Conservation (phyloP, 306 rosid species). For the Quercus aquifolioides region DNA sequence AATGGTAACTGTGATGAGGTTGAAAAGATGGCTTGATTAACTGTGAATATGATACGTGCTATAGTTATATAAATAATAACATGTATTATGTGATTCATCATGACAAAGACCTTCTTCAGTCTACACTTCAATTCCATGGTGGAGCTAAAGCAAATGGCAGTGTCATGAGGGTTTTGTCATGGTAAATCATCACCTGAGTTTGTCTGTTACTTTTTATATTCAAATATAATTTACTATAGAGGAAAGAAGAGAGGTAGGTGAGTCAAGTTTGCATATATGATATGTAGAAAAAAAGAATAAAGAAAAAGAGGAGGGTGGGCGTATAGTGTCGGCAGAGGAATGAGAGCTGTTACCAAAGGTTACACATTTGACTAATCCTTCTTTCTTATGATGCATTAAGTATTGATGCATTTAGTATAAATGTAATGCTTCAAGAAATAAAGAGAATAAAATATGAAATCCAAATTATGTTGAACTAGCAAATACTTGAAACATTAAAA, state of each 20-base stretch:
- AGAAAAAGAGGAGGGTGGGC: no score
- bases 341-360: background rate
- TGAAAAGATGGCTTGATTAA: conserved; percentile 27
- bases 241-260: background rate
- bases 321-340: background rate
- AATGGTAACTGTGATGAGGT: background rate
- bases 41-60: conserved; percentile 1
- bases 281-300: background rate
- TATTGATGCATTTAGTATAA: background rate
- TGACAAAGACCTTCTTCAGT: background rate
- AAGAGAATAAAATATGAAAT: background rate
- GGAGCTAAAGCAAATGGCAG: background rate
- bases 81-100: background rate
- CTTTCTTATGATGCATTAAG: background rate
- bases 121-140: background rate
- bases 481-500: no score
- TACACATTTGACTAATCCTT: background rate
- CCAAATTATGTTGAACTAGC: no score
- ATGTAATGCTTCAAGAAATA: background rate
- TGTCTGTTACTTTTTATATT: background rate
- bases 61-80: no score
- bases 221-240: background rate
- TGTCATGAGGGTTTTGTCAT: background rate
- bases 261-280: background rate
- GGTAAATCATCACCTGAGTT: background rate